Evolutionary conservation across 208 protist genomes (phyloP), one percentile per base, ranked within the genome.

Genomic region (Acanthamoeba triangularis): DNA sequence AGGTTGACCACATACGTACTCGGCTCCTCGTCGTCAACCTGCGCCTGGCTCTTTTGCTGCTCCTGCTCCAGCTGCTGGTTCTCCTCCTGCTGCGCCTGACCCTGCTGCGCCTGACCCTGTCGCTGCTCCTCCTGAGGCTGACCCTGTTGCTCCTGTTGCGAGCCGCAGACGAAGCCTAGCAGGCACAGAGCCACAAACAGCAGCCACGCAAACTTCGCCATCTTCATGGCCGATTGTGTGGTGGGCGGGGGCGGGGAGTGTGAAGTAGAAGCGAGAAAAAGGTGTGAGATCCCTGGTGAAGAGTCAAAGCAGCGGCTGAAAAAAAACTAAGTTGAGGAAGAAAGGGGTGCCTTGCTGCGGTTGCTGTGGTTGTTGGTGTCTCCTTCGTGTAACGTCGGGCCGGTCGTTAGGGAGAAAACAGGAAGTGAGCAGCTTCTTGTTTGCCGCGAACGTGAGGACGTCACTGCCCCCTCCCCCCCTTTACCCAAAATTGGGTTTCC

Each of bases 1-100:
- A 94, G 90, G 37, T 84, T 37, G 20, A 82, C 18, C 23, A 94
- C 90, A n/a, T 69, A 10, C 14, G 85, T 47, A 92, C 59, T 23
- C 16, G 16, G 25, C 65, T 74, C 65, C 11, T 25, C 33, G 5
- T 30, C 65, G 11, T 74, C 65, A 1, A 13, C n/a, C 33, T n/a
- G 6, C 13, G 0, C 65, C 65, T 78, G n/a, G 37, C 18, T 28
- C n/a, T 78, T n/a, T 41, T 44, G n/a, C 37, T 78, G n/a, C 69
- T 76, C 1, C 30, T 37, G 33, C 14, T 76, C 13, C n/a, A 41
- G 33, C 18, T 44, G 67, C 65, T 3, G n/a, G 0, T 76, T 30
- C 35, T 33, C n/a, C 13, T 76, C 8, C 23, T 33, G 25, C 6
- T 8, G n/a, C 6, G 0, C 20, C 35, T 20, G 14, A 0, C 8